These are phyloP conservation scores for Themeda triandra DNA, from an alignment of 176 grass and related monocot genomes.

Conservation along the genomic window DNA sequence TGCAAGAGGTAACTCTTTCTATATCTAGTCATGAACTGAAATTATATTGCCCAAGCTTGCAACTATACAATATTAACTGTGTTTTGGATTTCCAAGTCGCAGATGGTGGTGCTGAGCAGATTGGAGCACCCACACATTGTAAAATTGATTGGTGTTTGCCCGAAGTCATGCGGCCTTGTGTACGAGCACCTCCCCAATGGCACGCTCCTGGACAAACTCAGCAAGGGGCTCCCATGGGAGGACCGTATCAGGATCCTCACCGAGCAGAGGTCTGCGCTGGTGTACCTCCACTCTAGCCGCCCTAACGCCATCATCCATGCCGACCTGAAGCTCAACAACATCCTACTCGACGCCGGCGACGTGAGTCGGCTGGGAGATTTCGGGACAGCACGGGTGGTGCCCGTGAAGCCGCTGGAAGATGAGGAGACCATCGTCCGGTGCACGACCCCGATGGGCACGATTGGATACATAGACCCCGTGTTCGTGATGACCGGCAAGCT, in stretches of 20 bases:
- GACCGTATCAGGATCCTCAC: conserved; percentile 42
- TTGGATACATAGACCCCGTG: conserved; percentile 47
- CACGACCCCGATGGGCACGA: conserved; percentile 44
- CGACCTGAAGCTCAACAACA: conserved; percentile 64
- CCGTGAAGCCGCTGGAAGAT: conserved; percentile 19
- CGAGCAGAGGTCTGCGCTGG: conserved; percentile 51
- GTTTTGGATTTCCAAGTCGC: not conserved
- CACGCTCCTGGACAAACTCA: conserved; percentile 48
- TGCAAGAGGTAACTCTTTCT: conserved; percentile 40
- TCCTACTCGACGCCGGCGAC: conserved; percentile 44
- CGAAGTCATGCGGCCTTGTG: conserved; percentile 40
- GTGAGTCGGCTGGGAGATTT: conserved; percentile 51
- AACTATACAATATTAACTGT: too few species aligned
- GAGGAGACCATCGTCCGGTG: conserved; percentile 31
- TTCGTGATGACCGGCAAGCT: conserved; percentile 47
- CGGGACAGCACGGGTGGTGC: conserved; percentile 42
- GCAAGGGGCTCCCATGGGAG: conserved; percentile 44
- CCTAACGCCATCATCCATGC: conserved; percentile 58
- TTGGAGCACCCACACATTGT: conserved; percentile 61
- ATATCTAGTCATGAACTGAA: too few species aligned
- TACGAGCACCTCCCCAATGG: conserved; percentile 63
- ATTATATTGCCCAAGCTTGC: too few species aligned
- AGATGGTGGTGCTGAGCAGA: conserved; percentile 52
- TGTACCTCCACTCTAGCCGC: conserved; percentile 56
- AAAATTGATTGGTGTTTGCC: conserved; percentile 62